phyloP scores from a whole-genome alignment of 106 monocot genomes.

The Acorus gramineus region DNA sequence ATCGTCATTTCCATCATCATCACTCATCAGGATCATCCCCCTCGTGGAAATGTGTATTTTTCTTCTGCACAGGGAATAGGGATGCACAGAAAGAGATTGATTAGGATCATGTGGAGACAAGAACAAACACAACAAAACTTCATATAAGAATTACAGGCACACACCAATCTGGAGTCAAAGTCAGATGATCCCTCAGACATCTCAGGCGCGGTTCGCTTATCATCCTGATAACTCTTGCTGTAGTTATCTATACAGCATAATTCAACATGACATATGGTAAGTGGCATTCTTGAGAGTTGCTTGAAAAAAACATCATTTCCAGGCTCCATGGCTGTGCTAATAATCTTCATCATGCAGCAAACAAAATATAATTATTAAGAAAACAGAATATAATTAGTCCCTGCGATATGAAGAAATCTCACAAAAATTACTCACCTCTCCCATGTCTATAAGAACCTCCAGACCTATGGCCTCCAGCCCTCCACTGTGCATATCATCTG shows the following conservation, averaged over 20 bases:
- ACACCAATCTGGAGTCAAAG: slow-evolving; percentile 42
- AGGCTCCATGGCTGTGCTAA: no score
- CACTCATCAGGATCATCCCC: slow-evolving; percentile 83
- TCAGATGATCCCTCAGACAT: slow-evolving; percentile 36
- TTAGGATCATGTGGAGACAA: background rate
- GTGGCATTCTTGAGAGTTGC: background rate
- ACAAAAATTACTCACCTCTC: slow-evolving; percentile 39
- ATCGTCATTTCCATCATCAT: slow-evolving; percentile 76
- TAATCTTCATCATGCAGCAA: no score
- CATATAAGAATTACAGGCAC: no score
- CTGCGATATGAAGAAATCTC: no score
- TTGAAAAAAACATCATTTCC: no score
- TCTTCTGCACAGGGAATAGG: slow-evolving; percentile 26
- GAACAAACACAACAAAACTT: slow-evolving; percentile 33
- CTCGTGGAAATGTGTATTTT: slow-evolving; percentile 79
- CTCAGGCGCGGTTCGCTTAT: slow-evolving; percentile 38
- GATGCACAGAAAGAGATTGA: background rate
- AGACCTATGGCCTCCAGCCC: slow-evolving; percentile 35
- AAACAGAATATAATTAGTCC: no score
- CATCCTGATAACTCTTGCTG: slow-evolving; percentile 60
- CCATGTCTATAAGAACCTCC: slow-evolving; percentile 41
- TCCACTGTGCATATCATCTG: slow-evolving; percentile 61
- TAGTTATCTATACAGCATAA: slow-evolving; percentile 49
- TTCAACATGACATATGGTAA: background rate
- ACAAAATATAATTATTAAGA: no score